These are phyloP conservation scores for Fusarium paranaense DNA, from an alignment of 2,329 filamentous ascomycete genomes.

Conservation along the genomic window DNA sequence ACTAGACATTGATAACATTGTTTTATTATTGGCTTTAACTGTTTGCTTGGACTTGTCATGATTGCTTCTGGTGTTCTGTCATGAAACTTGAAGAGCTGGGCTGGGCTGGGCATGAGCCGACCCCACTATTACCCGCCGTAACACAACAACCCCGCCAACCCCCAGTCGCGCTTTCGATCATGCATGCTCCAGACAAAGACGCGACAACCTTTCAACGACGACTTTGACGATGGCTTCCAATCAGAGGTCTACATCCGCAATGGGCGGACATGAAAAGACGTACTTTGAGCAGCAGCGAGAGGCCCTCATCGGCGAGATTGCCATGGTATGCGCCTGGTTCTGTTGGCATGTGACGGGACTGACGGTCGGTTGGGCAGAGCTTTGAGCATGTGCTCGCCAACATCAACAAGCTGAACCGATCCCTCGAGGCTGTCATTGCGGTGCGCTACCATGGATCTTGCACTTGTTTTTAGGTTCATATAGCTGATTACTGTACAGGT, in stretches of 20 bases:
- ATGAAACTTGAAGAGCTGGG: neutral
- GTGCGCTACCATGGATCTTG: slow-evolving; percentile 55
- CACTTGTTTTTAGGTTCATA: too few relatives aligned
- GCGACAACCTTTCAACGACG: slow-evolving; percentile 16
- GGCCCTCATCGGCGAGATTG: slow-evolving; percentile 77
- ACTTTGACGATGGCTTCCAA: slow-evolving; percentile 48
- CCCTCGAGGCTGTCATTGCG: slow-evolving; percentile 88
- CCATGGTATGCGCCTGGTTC: slow-evolving; percentile 63
- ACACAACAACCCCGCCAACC: slow-evolving; percentile 20
- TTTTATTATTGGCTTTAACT: neutral
- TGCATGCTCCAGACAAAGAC: slow-evolving; percentile 21
- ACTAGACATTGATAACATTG: neutral
- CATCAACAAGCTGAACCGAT: slow-evolving; percentile 94
- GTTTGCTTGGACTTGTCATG: neutral
- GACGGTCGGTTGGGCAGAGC: slow-evolving; percentile 56
- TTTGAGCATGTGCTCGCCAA: slow-evolving; percentile 95
- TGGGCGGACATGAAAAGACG: slow-evolving; percentile 58
- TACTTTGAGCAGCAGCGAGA: slow-evolving; percentile 84
- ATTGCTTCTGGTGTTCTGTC: neutral
- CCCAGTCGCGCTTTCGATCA: neutral
- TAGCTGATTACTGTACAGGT: slow-evolving; percentile 62
- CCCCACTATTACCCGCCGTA: slow-evolving; percentile 8
- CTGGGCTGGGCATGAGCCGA: neutral
- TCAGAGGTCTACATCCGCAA: slow-evolving; percentile 42
- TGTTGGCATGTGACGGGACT: neutral